Percentiles rank a stretch among this genome's conserved stretches.
Evolutionary conservation across 2,329 filamentous ascomycete species (phyloP).

Genomic region (Macrophomina tecta): DNA sequence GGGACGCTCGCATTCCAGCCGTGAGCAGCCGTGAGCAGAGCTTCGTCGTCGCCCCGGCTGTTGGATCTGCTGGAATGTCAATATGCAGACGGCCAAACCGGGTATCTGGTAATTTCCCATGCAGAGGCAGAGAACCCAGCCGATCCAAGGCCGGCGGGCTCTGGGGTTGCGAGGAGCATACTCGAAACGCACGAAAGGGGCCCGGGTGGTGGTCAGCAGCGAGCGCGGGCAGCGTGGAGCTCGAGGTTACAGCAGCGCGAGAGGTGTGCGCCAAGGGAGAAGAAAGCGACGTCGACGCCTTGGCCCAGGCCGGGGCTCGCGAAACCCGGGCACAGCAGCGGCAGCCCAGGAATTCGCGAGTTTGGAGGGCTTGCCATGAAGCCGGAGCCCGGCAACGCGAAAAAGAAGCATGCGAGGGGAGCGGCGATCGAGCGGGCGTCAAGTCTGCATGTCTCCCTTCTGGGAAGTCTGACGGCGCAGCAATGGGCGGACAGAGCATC

Average conservation of each 20-base stretch:
- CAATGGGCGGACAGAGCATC: conserved; percentile 2
- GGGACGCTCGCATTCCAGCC: conserved; percentile 25
- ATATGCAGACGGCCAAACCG: conserved; percentile 27
- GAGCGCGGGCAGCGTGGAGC: conserved; percentile 9
- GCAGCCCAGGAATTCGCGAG: conserved; percentile 10
- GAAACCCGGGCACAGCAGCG: conserved; percentile 16
- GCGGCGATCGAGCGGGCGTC: conserved; percentile 2
- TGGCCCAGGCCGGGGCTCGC: not conserved
- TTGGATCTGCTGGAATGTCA: conserved; percentile 28
- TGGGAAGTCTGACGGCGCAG: not conserved
- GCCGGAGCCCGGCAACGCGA: conserved; percentile 21
- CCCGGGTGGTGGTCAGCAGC: conserved; percentile 12
- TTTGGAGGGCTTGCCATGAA: conserved; percentile 2
- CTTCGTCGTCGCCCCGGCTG: conserved; percentile 18
- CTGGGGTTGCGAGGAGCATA: not conserved
- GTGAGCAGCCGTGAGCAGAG: conserved; percentile 1
- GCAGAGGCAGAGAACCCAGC: not conserved
- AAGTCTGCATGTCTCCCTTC: conserved; percentile 9
- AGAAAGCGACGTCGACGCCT: conserved; percentile 9
- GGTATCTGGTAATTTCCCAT: conserved; percentile 29
- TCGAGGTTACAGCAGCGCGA: conserved; percentile 1
- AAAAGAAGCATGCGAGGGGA: conserved; percentile 22
- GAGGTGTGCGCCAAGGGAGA: not conserved
- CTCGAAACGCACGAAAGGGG: not conserved
- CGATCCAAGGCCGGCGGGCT: not conserved